phyloP scores from a whole-genome alignment of 2,329 filamentous ascomycete genomes.

The Zalaria sp. region DNA sequence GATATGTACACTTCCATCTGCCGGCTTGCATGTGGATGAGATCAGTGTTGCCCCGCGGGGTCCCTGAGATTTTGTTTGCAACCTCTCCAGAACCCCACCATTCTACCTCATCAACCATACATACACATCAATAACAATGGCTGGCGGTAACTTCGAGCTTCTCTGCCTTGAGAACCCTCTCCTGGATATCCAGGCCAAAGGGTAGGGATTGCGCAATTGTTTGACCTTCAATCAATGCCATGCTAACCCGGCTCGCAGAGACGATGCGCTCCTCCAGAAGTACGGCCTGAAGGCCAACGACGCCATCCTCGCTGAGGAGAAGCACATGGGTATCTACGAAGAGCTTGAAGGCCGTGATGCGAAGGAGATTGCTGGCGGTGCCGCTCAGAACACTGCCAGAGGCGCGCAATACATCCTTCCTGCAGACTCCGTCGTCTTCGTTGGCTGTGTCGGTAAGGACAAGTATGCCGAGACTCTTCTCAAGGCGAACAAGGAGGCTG shows the following conservation, averaged over 20 bases:
- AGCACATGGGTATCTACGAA: slow-evolving; percentile 83
- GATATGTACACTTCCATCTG: too few species aligned
- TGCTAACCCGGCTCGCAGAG: slow-evolving; percentile 34
- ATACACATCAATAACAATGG: not conserved
- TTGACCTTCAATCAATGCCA: not conserved
- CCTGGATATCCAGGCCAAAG: slow-evolving; percentile 83
- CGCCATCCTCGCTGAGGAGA: slow-evolving; percentile 86
- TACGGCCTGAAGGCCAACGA: slow-evolving; percentile 93
- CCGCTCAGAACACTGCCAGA: slow-evolving; percentile 92
- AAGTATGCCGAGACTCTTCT: slow-evolving; percentile 84
- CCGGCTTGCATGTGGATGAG: too few species aligned
- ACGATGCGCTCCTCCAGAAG: slow-evolving; percentile 76
- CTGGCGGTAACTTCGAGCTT: slow-evolving; percentile 63
- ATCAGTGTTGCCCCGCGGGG: too few species aligned
- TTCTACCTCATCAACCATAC: too few species aligned
- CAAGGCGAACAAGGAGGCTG: slow-evolving; percentile 74
- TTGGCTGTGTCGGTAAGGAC: slow-evolving; percentile 89
- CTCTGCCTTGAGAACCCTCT: slow-evolving; percentile 95
- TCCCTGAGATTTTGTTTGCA: too few species aligned
- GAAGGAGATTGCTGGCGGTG: slow-evolving; percentile 89
- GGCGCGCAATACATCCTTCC: slow-evolving; percentile 88
- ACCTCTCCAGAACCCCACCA: too few species aligned
- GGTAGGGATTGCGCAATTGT: slow-evolving; percentile 30
- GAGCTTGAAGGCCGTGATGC: slow-evolving; percentile 87
- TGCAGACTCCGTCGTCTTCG: slow-evolving; percentile 77